Evolutionary conservation across 2,329 filamentous ascomycete genomes (phyloP), one percentile per base, ranked within the genome.

Genomic region (Exophiala viscosa): DNA sequence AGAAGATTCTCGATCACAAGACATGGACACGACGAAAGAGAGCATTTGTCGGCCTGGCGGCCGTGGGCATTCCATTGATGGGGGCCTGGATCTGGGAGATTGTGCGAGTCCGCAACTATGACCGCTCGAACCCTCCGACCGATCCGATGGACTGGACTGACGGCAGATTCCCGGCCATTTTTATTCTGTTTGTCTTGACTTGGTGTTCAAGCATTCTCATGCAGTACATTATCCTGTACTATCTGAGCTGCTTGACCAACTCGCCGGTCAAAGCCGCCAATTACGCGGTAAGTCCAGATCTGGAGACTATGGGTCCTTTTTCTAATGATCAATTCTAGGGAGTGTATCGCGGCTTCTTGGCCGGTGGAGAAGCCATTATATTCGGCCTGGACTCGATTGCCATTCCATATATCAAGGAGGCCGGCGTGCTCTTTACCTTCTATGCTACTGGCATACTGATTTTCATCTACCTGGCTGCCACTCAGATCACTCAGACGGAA

Each of bases 1-100:
- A 31, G 34, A 34, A 44, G 47, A 44, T 55, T n/a, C 42, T 55
- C 14, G 52, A 55, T 20, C 42, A 55, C 31, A 33, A 55, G 39
- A 50, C 28, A 14, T 45, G 44, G 51, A 38, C 36, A 35, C 45
- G 50, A 6, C 32, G 35, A 23, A 48, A 45, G 13, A 13, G 50
- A 44, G 45, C 50, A 20, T 33, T 43, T 10, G 18, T 48, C 11
- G 50, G 50, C 20, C 45, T 53, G 13, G 45, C 45, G n/a, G 17
- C 45, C 2, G 45, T 42, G 7, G 50, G 39, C 9, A 36, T 48
- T 13, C 46, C 45, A 11, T 15, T 53, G 4, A 23, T 45, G n/a
- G 50, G 15, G 8, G 45, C 50, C 2, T 53, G 41, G 28, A 53
- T 53, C 33, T 48, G 45, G 50, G 39, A 53, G 39, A 48, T 49